Base-by-base conservation (phyloP, 257 asterid genomes). In the Nicotiana otophora region DNA sequence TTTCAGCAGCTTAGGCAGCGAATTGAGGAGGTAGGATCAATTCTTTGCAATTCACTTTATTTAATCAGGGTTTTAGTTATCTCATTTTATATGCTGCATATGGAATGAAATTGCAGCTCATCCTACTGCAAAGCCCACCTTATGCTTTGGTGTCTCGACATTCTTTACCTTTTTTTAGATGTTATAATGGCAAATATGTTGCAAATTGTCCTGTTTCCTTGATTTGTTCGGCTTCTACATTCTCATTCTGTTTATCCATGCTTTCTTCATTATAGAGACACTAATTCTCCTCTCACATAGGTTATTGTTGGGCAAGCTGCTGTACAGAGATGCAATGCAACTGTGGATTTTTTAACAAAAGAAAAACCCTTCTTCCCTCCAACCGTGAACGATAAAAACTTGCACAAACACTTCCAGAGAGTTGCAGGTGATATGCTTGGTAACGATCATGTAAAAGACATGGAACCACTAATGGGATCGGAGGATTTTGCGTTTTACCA, bases 261-360 rank as follows among this genome's bases (percentile, higher is more conserved):
- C 31, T 80, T 16, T 82, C 39, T 11, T 53, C 17, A 58, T 20
- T 17, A 7, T 78, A 19, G 30, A 81, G 54, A 34, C 77, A 53
- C 83, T 83, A 61, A 81, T 70, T 42, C 19, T 57, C 60, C 80
- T 61, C 77, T 5, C 19, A 3, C 58, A 34, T 88, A 96, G 99
- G 97, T 96, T 65, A 91, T 96, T 42, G 84, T 85, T 33, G 91
- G 91, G 55, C 99, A 96, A 93, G 95, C 98, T 16, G 86, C 96
- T 3, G 99, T 96, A 3, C 98, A 92, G 79, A 88, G 98, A 80
- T 96, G 99, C 92, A 94, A 92, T 74, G 98, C 99, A 51, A 92
- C 92, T 0, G 91, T 94, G 4, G 81, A 84, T 54, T 93, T 96
- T 14, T 86, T 86, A 30, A 17, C 87, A 16, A 82, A 85, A 30